Evolutionary conservation across 1,284 basidiomycete genomes (phyloP).

Genomic region (Wolfiporia cocos): DNA sequence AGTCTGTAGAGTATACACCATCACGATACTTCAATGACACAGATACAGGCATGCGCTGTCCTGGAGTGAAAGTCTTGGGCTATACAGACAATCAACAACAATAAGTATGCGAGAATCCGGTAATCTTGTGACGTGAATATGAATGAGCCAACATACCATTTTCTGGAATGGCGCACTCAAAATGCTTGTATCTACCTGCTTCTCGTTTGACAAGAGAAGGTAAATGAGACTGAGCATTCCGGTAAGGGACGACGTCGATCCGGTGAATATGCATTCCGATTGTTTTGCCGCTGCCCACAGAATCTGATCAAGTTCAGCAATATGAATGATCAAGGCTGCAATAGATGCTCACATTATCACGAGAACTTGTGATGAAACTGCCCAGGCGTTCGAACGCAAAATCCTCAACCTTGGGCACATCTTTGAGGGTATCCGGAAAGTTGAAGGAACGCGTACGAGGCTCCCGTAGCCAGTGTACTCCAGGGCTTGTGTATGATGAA

Average conservation of each 20-base stretch:
- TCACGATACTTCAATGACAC: conserved; percentile 62
- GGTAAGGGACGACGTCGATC: conserved; percentile 91
- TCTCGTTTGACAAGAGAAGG: conserved; percentile 70
- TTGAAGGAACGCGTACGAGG: conserved; percentile 86
- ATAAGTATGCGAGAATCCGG: too few species aligned
- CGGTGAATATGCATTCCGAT: conserved; percentile 64
- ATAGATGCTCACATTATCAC: conserved; percentile 54
- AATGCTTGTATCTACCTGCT: conserved; percentile 49
- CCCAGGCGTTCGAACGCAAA: conserved; percentile 86
- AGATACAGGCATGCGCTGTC: conserved; percentile 76
- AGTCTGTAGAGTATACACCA: conserved; percentile 80
- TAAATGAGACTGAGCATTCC: conserved; percentile 86
- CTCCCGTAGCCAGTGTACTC: conserved; percentile 90
- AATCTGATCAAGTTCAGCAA: conserved; percentile 44
- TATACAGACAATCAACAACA: too few species aligned
- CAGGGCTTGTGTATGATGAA: conserved; percentile 49
- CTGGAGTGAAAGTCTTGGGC: conserved; percentile 68
- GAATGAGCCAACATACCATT: conserved; percentile 37
- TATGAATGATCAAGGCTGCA: background rate
- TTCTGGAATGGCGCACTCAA: conserved; percentile 54
- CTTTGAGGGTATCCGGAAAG: conserved; percentile 67
- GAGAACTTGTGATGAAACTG: conserved; percentile 77
- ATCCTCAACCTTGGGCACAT: conserved; percentile 75
- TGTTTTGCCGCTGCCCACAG: conserved; percentile 58
- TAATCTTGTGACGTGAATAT: background rate